Conservation (phyloP, 2,329 filamentous ascomycete genomes). For the Exophiala sideris region DNA sequence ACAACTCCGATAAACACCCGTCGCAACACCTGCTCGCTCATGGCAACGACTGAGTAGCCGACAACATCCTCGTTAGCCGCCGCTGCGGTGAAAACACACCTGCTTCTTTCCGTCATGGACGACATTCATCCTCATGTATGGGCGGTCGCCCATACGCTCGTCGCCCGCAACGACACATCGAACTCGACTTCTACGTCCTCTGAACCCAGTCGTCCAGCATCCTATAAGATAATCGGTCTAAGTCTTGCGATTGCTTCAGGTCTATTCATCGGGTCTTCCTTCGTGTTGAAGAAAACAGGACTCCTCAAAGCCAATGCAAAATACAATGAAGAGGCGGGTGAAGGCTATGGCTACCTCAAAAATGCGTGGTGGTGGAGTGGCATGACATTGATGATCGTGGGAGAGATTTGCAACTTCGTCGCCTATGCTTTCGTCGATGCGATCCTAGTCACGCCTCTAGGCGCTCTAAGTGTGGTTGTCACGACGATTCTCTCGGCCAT, state of each 20-base stretch:
- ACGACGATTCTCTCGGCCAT: conserved; percentile 88
- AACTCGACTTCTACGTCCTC: conserved; percentile 16
- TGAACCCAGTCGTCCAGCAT: conserved; percentile 45
- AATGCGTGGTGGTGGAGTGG: conserved; percentile 93
- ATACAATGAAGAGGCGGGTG: conserved; percentile 91
- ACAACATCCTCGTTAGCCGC: not conserved
- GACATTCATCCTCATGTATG: conserved; percentile 21
- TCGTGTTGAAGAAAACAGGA: conserved; percentile 92
- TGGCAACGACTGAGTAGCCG: conserved; percentile 9
- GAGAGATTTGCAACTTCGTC: conserved; percentile 95
- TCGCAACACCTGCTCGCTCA: not conserved
- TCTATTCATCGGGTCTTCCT: conserved; percentile 88
- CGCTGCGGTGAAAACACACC: not conserved
- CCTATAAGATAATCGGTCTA: conserved; percentile 85
- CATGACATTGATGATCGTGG: conserved; percentile 95
- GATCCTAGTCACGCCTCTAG: conserved; percentile 88
- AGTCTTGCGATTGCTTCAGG: conserved; percentile 81
- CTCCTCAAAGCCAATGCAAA: conserved; percentile 90
- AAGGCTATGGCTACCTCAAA: conserved; percentile 96
- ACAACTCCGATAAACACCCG: not conserved
- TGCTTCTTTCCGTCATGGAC: conserved; percentile 15
- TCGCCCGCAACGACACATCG: conserved; percentile 25
- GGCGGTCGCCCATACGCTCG: conserved; percentile 25
- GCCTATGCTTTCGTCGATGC: conserved; percentile 97
- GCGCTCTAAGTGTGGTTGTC: conserved; percentile 87